phyloP scores from a whole-genome alignment of 768 basidiomycete genomes.

The Mycena capillaripes region DNA sequence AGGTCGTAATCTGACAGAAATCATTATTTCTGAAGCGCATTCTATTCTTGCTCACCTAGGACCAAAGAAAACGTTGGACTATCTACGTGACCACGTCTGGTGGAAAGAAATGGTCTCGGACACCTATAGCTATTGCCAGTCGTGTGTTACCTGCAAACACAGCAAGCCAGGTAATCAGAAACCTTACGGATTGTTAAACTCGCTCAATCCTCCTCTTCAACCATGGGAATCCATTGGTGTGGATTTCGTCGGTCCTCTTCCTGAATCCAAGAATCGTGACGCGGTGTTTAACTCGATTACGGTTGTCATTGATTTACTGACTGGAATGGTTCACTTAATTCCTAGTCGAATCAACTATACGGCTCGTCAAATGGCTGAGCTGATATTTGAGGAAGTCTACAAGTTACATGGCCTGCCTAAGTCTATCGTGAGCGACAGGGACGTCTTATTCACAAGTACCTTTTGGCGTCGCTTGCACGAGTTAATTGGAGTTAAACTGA shows the following conservation, averaged over 20 bases:
- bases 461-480: background rate
- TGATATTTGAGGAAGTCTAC: background rate
- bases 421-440: background rate
- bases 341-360: slow-evolving; percentile 1
- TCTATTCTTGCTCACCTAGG: background rate
- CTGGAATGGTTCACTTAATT: background rate
- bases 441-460: background rate
- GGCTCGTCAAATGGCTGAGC: background rate
- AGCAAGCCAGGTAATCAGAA: background rate
- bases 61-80: background rate
- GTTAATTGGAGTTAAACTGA: background rate
- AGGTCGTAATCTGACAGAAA: background rate
- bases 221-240: too few relatives aligned
- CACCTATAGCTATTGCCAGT: background rate
- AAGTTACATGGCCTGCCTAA: background rate
- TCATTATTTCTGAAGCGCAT: background rate
- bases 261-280: background rate
- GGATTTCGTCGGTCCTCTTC: background rate
- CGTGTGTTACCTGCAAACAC: background rate
- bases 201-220: too few relatives aligned
- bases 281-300: background rate
- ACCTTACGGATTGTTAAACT: background rate
- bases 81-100: background rate
- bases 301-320: background rate
- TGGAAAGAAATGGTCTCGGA: background rate